Evolutionary conservation across 495 filamentous ascomycete genomes (phyloP).

Genomic region (Penicillium manginii): DNA sequence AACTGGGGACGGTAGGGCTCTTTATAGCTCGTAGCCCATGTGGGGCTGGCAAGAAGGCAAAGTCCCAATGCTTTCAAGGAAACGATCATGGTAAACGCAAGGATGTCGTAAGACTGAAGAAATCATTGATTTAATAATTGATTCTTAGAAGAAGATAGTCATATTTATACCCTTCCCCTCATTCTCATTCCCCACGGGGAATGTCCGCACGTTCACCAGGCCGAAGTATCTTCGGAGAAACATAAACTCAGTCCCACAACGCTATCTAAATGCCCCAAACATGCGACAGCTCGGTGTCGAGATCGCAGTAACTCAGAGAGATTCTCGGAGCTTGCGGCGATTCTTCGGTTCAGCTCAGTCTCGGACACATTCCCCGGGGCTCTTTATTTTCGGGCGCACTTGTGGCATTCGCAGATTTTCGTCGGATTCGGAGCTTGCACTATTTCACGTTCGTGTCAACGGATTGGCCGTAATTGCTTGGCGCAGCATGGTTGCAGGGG

Average conservation of each 20-base stretch:
- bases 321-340: neutral
- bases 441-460: conserved; percentile 23
- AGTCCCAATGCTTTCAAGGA: neutral
- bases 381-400: conserved; percentile 5
- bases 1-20: conserved; percentile 48
- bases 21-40: conserved; percentile 34
- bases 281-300: conserved; percentile 3
- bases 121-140: neutral
- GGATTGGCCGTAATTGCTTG: conserved; percentile 26
- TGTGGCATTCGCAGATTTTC: neutral
- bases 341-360: neutral
- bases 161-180: conserved; percentile 1
- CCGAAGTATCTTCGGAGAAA: conserved; percentile 16
- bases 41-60: conserved; percentile 1
- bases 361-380: conserved; percentile 9
- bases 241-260: conserved; percentile 2
- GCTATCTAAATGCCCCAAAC: neutral
- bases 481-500: conserved; percentile 30
- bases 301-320: conserved; percentile 1
- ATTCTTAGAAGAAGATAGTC: neutral
- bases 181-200: conserved; percentile 14
- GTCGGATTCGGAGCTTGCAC: neutral
- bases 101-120: neutral
- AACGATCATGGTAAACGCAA: conserved; percentile 1
- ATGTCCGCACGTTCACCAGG: neutral